phyloP scores from a whole-genome alignment of 768 basidiomycete species.

The Boletales sp. region DNA sequence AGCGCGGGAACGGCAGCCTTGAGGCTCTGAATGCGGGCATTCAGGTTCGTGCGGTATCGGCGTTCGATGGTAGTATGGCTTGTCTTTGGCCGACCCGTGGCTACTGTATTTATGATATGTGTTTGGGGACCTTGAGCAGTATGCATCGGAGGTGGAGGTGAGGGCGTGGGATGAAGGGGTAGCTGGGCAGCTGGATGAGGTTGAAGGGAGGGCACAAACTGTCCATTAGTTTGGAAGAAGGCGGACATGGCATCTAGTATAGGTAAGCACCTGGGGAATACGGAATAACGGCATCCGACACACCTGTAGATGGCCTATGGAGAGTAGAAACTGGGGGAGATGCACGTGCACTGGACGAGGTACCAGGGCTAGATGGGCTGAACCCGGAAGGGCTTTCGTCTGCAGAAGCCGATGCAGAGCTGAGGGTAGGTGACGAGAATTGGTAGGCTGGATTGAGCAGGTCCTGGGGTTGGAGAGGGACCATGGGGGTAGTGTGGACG shows the following conservation, averaged over 20 bases:
- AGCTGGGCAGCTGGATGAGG: conserved; percentile 22
- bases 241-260: conserved; percentile 20
- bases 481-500: conserved; percentile 8
- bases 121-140: conserved; percentile 21
- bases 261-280: conserved; percentile 4
- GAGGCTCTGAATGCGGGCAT: conserved; percentile 78
- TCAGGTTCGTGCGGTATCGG: conserved; percentile 84
- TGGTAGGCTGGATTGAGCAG: conserved; percentile 32
- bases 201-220: conserved; percentile 34
- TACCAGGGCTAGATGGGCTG: conserved; percentile 23
- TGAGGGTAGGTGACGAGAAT: conserved; percentile 36
- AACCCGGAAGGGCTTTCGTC: conserved; percentile 25
- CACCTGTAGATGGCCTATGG: conserved; percentile 21
- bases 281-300: neutral
- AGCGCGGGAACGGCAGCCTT: conserved; percentile 81
- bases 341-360: conserved; percentile 26
- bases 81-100: conserved; percentile 51
- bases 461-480: conserved; percentile 29
- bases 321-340: conserved; percentile 29
- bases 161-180: conserved; percentile 37
- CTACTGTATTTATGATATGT: conserved; percentile 15
- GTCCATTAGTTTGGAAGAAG: conserved; percentile 14
- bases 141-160: conserved; percentile 34
- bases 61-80: conserved; percentile 89
- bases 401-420: conserved; percentile 31